phyloP scores from a whole-genome alignment of 805 yeast species.

The Zygoascus biomembranicola region DNA sequence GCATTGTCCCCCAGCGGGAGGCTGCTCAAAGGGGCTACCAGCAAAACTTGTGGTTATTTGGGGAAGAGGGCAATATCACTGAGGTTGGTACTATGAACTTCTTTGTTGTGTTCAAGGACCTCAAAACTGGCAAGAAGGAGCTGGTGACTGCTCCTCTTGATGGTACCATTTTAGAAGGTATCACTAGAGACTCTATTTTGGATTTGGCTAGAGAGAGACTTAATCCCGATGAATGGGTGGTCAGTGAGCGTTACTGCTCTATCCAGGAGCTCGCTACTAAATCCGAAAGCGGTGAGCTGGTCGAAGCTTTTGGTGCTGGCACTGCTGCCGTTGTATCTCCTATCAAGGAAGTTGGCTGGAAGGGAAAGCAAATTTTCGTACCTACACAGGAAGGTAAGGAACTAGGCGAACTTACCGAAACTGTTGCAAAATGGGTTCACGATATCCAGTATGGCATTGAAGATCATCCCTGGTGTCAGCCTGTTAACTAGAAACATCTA shows the following conservation, averaged over 20 bases:
- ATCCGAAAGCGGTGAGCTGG: slow-evolving; percentile 70
- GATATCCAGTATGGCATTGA: slow-evolving; percentile 85
- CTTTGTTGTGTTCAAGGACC: slow-evolving; percentile 74
- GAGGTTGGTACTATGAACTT: slow-evolving; percentile 98
- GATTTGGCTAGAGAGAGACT: slow-evolving; percentile 69
- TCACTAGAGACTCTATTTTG: slow-evolving; percentile 85
- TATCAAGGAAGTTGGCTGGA: slow-evolving; percentile 77
- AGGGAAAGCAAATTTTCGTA: slow-evolving; percentile 61
- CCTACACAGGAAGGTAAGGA: slow-evolving; percentile 78
- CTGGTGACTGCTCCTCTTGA: slow-evolving; percentile 94
- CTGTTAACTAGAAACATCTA: background rate
- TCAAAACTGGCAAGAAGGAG: slow-evolving; percentile 76
- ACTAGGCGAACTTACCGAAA: slow-evolving; percentile 52
- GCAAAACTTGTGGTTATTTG: slow-evolving; percentile 95
- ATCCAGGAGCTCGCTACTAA: slow-evolving; percentile 73
- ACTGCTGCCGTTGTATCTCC: slow-evolving; percentile 98
- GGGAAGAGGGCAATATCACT: slow-evolving; percentile 77
- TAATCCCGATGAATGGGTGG: slow-evolving; percentile 67
- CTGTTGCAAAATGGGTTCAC: slow-evolving; percentile 77
- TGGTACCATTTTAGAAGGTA: slow-evolving; percentile 95
- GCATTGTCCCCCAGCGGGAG: slow-evolving; percentile 80
- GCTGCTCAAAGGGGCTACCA: slow-evolving; percentile 90
- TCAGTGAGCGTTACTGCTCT: slow-evolving; percentile 76
- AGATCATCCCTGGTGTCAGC: slow-evolving; percentile 39
- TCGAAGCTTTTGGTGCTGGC: slow-evolving; percentile 96